Evolutionary conservation across 345 rosid species (phyloP).

Genomic region (Turnera subulata): DNA sequence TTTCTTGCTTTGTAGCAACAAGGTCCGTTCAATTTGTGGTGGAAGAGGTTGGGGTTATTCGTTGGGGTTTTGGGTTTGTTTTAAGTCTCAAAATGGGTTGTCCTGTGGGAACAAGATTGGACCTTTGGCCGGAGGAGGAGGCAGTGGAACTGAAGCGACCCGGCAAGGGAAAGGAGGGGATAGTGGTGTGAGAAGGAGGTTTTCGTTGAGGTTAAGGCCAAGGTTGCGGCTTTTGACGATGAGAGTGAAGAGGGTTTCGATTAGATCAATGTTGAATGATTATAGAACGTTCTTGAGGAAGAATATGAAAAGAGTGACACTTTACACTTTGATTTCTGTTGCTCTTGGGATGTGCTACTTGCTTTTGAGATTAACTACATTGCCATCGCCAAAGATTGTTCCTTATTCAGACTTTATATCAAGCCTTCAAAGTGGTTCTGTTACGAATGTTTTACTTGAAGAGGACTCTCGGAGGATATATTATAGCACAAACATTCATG

Average conservation of each 20-base stretch:
- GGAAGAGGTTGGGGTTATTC: slow-evolving; percentile 25
- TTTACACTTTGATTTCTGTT: slow-evolving; percentile 44
- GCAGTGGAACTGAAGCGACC: slow-evolving; percentile 30
- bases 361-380: slow-evolving; percentile 64
- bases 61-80: slow-evolving; percentile 27
- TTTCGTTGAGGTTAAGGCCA: slow-evolving; percentile 63
- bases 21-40: slow-evolving; percentile 28
- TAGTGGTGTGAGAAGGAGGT: slow-evolving; percentile 36
- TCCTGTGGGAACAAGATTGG: slow-evolving; percentile 39
- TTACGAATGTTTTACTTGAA: slow-evolving; percentile 70
- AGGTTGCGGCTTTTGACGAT: slow-evolving; percentile 53
- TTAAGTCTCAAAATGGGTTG: slow-evolving; percentile 32
- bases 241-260: slow-evolving; percentile 47
- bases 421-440: slow-evolving; percentile 65
- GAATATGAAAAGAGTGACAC: slow-evolving; percentile 48
- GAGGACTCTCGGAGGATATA: slow-evolving; percentile 94
- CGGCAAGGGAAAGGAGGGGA: slow-evolving; percentile 25
- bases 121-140: slow-evolving; percentile 28
- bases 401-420: slow-evolving; percentile 79
- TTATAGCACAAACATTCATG: slow-evolving; percentile 38
- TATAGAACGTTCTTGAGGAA: slow-evolving; percentile 45
- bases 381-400: slow-evolving; percentile 64
- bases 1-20: slow-evolving; percentile 29
- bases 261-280: slow-evolving; percentile 47
- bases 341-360: slow-evolving; percentile 61